A percentile compares a stretch with the other conserved stretches of the same genome.
phyloP scores from a whole-genome alignment of 306 rosid species.

The Gillenia trifoliata region DNA sequence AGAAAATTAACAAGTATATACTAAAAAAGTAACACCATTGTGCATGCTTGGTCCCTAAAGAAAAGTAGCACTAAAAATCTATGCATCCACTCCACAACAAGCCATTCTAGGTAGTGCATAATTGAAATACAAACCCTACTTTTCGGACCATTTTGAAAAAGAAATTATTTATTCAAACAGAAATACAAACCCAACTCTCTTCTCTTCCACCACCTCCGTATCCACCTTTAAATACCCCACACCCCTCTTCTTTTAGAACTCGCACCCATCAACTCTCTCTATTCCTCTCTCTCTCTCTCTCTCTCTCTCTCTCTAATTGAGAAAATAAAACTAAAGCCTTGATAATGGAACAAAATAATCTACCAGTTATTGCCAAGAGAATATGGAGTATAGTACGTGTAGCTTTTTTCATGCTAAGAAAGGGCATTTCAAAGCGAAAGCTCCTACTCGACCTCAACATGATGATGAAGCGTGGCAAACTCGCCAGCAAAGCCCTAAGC shows the following conservation, averaged over 20 bases:
- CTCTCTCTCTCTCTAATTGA: not conserved
- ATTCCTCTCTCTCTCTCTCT: constrained; percentile 22
- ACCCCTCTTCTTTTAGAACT: constrained; percentile 19
- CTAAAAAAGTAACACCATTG: not conserved
- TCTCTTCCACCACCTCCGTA: not conserved
- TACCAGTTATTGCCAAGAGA: constrained; percentile 42
- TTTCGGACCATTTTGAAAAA: not conserved
- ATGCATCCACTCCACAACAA: constrained; percentile 3
- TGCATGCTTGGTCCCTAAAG: not conserved
- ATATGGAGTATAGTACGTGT: constrained; percentile 63
- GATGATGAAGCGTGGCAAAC: constrained; percentile 74
- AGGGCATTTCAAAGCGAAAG: constrained; percentile 63
- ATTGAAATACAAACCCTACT: not conserved
- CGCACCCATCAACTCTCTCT: not conserved
- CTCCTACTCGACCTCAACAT: constrained; percentile 58
- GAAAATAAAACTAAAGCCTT: not conserved
- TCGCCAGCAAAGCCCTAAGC: constrained; percentile 74
- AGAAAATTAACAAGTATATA: not conserved
- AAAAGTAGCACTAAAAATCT: constrained; percentile 7
- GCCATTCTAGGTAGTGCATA: not conserved
- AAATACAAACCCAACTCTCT: constrained; percentile 14
- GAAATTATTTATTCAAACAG: not conserved
- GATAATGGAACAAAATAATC: constrained; percentile 30
- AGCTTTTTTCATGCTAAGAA: constrained; percentile 59
- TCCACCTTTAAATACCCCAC: constrained; percentile 20